A percentile compares a stretch with the other conserved stretches of the same genome.
Evolutionary conservation across 2,329 filamentous ascomycete species (phyloP).

Genomic region (Stromatinia cepivora): DNA sequence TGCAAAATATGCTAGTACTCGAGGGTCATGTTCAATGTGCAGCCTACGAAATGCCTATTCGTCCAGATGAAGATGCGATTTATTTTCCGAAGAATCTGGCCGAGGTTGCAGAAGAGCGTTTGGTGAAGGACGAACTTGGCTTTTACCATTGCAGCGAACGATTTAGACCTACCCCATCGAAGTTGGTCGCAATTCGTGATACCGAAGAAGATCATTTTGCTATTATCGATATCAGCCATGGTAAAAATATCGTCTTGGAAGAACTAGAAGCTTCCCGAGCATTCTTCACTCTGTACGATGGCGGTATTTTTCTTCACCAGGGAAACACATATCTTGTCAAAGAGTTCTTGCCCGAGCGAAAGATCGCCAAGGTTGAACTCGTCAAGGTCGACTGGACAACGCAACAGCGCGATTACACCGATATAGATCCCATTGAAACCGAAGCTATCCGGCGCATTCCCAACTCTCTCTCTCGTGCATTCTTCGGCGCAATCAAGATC

Average conservation of each 20-base stretch:
- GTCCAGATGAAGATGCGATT: slow-evolving; percentile 67
- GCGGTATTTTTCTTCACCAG: slow-evolving; percentile 95
- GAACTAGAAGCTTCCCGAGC: slow-evolving; percentile 96
- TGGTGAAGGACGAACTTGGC: slow-evolving; percentile 71
- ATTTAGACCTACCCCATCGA: slow-evolving; percentile 82
- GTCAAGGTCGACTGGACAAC: slow-evolving; percentile 96
- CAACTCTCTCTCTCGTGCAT: slow-evolving; percentile 67
- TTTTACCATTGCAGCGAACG: slow-evolving; percentile 90
- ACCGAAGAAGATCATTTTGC: slow-evolving; percentile 91
- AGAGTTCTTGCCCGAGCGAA: slow-evolving; percentile 77
- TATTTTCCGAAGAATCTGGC: slow-evolving; percentile 79
- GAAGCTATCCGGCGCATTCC: slow-evolving; percentile 77
- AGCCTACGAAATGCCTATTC: slow-evolving; percentile 90
- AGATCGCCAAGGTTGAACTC: slow-evolving; percentile 81
- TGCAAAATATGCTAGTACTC: slow-evolving; percentile 86
- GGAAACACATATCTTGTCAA: slow-evolving; percentile 90
- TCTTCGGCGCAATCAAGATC: slow-evolving; percentile 83
- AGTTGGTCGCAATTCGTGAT: slow-evolving; percentile 83
- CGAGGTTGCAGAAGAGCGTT: slow-evolving; percentile 69
- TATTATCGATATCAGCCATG: slow-evolving; percentile 83
- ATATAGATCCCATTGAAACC: slow-evolving; percentile 90
- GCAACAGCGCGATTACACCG: slow-evolving; percentile 86
- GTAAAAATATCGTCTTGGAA: slow-evolving; percentile 82
- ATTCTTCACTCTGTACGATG: slow-evolving; percentile 94
- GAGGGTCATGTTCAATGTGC: slow-evolving; percentile 97